Base-by-base conservation (phyloP, 106 monocot species). In the Dendrobium catenatum region DNA sequence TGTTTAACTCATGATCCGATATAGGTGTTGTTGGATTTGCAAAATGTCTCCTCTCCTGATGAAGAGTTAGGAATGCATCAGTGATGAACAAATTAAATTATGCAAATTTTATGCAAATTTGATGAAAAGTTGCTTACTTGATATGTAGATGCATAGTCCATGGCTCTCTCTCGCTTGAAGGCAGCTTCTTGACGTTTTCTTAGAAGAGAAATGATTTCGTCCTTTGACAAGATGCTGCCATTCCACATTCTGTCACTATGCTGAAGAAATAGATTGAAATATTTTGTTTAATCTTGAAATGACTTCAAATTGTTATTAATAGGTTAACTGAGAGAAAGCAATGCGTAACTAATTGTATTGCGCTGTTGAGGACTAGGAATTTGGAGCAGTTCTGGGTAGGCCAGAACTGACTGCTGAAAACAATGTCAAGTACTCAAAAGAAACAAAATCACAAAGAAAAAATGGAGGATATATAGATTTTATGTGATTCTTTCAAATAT, bases 61-160 rank as follows among this genome's bases (percentile, higher is more conserved):
- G 54, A 54, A 16, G 79, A 72, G 5, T 11, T 18, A 6, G 46
- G 18, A 48, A 77, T 54, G 42, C 15, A 51, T 0, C 10, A 73
- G 40, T 66, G 20, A 22, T 42, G 18, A 78, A 26, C 24, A 3
- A 72, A 54, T 78, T 59, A 29, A 43, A 79, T 76, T 5, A 19
- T 43, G n/a, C 47, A 19, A 42, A 42, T 5, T 17, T 67, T 1
- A 19, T 43, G 43, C 47, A 19, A 42, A 42, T 5, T 17, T 49
- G 48, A 77, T 46, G 81, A 22, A 75, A 24, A 26, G 18, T 13
- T 46, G 24, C 27, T 58, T 70, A 89, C 95, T 85, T 90, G 91
- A 79, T 79, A 78, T 11, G 77, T 42, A 26, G 81, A 89, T 42
- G 95, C 92, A 74, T 95, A 92, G 46, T 90, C 84, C 80, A 90